These are phyloP conservation scores for Candida taoyuanica DNA, from an alignment of 805 yeast genomes.

Conservation along the genomic window DNA sequence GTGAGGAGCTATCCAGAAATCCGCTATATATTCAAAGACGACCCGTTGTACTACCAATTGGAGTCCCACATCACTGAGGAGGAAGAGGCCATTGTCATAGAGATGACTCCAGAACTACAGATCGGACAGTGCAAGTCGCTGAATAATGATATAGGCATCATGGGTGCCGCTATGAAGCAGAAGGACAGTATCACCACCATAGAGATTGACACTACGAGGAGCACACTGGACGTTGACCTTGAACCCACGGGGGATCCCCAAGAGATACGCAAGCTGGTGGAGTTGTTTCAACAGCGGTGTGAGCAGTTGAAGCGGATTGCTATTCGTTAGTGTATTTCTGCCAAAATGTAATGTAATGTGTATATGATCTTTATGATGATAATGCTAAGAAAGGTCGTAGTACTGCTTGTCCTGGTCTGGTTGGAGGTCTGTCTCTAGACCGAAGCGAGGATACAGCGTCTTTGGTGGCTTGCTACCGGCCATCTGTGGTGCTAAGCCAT, in stretches of 20 bases:
- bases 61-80: slow-evolving; percentile 11
- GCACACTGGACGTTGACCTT: slow-evolving; percentile 8
- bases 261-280: slow-evolving; percentile 18
- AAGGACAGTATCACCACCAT: slow-evolving; percentile 23
- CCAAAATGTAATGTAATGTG: neutral
- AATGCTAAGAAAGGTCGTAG: slow-evolving; percentile 31
- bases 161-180: slow-evolving; percentile 18
- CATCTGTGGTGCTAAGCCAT: slow-evolving; percentile 43
- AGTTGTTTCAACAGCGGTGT: slow-evolving; percentile 19
- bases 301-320: slow-evolving; percentile 16
- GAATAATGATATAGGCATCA: slow-evolving; percentile 19
- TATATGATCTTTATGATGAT: no score
- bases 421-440: slow-evolving; percentile 23
- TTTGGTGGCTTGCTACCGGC: neutral
- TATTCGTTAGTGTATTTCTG: slow-evolving; percentile 1
- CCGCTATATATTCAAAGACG: slow-evolving; percentile 26
- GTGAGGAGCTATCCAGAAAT: slow-evolving; percentile 23
- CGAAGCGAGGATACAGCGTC: slow-evolving; percentile 14
- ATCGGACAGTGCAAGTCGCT: slow-evolving; percentile 14
- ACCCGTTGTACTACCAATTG: slow-evolving; percentile 16
- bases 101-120: slow-evolving; percentile 20
- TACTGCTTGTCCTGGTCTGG: slow-evolving; percentile 37
- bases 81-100: slow-evolving; percentile 24
- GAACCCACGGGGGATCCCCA: slow-evolving; percentile 12
- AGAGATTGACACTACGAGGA: slow-evolving; percentile 22